Conservation (phyloP, 345 rosid species). For the Geranium brycei region DNA sequence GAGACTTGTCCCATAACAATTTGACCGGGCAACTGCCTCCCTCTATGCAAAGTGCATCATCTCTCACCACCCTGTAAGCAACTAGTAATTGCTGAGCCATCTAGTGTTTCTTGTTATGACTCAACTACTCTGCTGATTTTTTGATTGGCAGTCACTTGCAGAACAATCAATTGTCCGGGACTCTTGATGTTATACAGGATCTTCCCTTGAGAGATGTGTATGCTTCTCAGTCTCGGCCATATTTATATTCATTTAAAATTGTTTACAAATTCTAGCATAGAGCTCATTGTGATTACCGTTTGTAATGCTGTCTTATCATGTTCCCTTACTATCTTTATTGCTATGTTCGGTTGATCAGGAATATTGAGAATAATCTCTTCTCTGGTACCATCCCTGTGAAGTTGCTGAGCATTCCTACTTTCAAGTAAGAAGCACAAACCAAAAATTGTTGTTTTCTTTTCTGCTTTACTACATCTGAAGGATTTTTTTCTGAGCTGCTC, state of each 20-base stretch:
- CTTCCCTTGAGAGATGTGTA: conserved; percentile 84
- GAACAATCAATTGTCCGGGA: conserved; percentile 78
- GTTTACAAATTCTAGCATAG: background rate
- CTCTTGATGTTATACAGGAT: conserved; percentile 70
- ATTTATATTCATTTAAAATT: conserved; percentile 8
- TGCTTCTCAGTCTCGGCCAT: conserved; percentile 14
- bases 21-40: conserved; percentile 75
- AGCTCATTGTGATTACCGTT: conserved; percentile 3
- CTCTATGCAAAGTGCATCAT: conserved; percentile 47
- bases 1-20: conserved; percentile 78
- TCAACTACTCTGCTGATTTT: conserved; percentile 19
- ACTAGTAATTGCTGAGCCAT: background rate
- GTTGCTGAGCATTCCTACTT: conserved; percentile 52
- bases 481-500: no score
- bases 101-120: background rate
- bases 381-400: conserved; percentile 77
- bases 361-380: conserved; percentile 81
- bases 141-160: conserved; percentile 65
- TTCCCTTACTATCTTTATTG: conserved; percentile 3
- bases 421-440: conserved; percentile 35
- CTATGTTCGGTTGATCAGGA: conserved; percentile 34
- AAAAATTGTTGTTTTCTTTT: background rate
- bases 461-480: background rate
- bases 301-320: background rate
- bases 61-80: conserved; percentile 72